Conservation (phyloP, 768 basidiomycete species). For the Mycena haematopus region DNA sequence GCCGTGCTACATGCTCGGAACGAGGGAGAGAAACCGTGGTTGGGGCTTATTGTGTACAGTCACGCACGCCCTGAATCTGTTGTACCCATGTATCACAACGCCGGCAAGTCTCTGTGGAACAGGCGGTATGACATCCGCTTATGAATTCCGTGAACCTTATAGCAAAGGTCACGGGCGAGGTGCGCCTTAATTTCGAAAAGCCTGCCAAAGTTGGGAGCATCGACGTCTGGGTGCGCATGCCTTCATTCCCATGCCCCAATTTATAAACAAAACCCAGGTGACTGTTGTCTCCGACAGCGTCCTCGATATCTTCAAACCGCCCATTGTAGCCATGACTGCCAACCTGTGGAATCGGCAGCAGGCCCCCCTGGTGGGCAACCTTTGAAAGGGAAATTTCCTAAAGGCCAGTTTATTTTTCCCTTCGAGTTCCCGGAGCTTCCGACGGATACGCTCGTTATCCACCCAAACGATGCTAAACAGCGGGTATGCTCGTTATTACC, state of each 20-base stretch:
- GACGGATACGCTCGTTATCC: conserved; percentile 8
- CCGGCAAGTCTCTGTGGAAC: background rate
- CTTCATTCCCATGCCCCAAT: background rate
- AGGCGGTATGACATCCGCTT: background rate
- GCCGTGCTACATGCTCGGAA: conserved; percentile 12
- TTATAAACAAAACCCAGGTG: conserved; percentile 7
- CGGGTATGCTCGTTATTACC: background rate
- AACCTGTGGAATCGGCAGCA: conserved; percentile 14
- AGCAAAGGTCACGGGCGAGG: conserved; percentile 19
- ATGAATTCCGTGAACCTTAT: background rate
- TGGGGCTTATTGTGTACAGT: conserved; percentile 20
- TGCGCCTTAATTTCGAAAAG: conserved; percentile 1
- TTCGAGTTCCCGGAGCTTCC: conserved; percentile 18
- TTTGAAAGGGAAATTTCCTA: conserved; percentile 14
- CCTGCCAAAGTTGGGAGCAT: conserved; percentile 3
- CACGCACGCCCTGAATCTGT: conserved; percentile 8
- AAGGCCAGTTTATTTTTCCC: conserved; percentile 19
- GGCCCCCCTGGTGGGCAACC: background rate
- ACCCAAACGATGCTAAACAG: conserved; percentile 10
- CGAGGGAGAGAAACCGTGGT: conserved; percentile 13
- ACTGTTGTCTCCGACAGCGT: conserved; percentile 12
- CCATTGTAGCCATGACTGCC: conserved; percentile 7
- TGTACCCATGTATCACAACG: conserved; percentile 16
- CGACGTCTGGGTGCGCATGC: conserved; percentile 11
- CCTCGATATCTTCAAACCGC: conserved; percentile 14